Evolutionary conservation across 805 yeast genomes (phyloP), one percentile per base, ranked within the genome.

Genomic region (Hermanozyma aechmeae): DNA sequence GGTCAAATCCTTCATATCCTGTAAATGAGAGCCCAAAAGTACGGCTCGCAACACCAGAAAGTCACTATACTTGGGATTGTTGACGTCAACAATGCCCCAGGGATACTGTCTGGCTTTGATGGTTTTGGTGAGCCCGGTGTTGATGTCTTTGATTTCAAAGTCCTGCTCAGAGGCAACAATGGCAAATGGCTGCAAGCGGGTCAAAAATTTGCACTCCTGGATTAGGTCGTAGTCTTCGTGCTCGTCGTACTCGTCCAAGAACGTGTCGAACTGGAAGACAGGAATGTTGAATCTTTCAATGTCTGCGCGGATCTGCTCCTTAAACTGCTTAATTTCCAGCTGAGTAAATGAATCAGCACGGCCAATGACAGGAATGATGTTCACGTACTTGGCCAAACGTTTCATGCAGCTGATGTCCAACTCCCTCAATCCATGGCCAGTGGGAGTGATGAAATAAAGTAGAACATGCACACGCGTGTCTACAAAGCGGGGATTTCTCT

Each of bases 391-490:
- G 11, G 87, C 71, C 29, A 87, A 63, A 26, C 68, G 62, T 41
- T 65, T 72, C 79, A 87, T 81, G 30, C 82, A 65, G 38, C 68
- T 70, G 21, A 80, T 64, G 50, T 89, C 97, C 33, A 81, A 48
- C 49, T 81, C 89, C 35, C 80, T 62, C 38, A 81, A 61, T 2
- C 89, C 87, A 50, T 81, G 92, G 12, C 93, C 93, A 4, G 76
- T 72, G 20, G 89, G 79, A 32, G 77, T 74, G 31, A 86, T 71
- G 46, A 86, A 79, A 58, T 84, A 86, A 28, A 86, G 54, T 41
- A 87, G 73, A 16, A 74, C 76, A 48, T 81, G 92, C 24, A 81
- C 83, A 43, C 92, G 65, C 12, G 86, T 68, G 56, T 82, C 89
- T 42, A 71, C 77, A 47, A 79, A 76, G 39, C 83, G 65, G 15